Percentiles rank a stretch among this genome's conserved stretches.
These are phyloP conservation scores for Incumbomyces delicatus DNA, from an alignment of 2,329 filamentous ascomycete genomes.

Conservation along the genomic window DNA sequence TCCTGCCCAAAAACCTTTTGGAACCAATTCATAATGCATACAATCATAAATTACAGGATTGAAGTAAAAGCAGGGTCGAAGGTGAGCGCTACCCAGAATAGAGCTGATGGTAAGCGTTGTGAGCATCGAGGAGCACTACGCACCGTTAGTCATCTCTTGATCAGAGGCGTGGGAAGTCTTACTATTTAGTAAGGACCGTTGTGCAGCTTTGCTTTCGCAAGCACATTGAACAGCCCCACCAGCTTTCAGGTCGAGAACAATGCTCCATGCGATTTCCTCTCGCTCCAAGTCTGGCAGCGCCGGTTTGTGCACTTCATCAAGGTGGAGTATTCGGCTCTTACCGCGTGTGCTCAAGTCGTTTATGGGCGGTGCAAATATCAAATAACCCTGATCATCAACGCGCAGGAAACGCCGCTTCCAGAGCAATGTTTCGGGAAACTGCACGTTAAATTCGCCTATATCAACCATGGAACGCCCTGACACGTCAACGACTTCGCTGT, in stretches of 20 bases:
- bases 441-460: constrained; percentile 87
- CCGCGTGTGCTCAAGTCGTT: constrained; percentile 49
- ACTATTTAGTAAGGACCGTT: constrained; percentile 43
- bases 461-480: constrained; percentile 49
- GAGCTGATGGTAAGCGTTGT: constrained; percentile 25
- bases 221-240: constrained; percentile 55
- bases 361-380: constrained; percentile 66
- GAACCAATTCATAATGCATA: neutral
- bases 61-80: no score
- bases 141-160: constrained; percentile 8
- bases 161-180: constrained; percentile 22
- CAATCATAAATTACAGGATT: constrained; percentile 4
- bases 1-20: no score
- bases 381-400: constrained; percentile 71
- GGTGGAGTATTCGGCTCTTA: constrained; percentile 70
- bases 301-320: constrained; percentile 71
- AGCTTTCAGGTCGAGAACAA: constrained; percentile 53
- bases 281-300: constrained; percentile 81
- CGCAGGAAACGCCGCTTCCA: constrained; percentile 92
- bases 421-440: constrained; percentile 89
- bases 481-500: constrained; percentile 16
- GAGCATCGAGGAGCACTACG: constrained; percentile 34
- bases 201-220: constrained; percentile 47
- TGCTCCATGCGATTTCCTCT: constrained; percentile 85
- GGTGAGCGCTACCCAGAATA: constrained; percentile 8